Base-by-base conservation (phyloP, 257 asterid species). In the Phtheirospermum japonicum region DNA sequence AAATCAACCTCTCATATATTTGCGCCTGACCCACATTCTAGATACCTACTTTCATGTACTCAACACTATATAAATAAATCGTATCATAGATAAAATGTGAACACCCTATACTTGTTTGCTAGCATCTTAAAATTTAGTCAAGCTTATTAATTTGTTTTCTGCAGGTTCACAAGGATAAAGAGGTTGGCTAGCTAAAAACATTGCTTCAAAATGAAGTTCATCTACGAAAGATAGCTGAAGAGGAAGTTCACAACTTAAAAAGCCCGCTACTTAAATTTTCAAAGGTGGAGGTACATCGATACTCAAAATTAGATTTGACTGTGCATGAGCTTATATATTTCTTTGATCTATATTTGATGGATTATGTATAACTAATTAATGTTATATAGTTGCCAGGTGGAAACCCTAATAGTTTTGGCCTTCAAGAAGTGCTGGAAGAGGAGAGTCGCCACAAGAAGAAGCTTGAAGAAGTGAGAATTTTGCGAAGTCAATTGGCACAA, bases 391-490 rank as follows among this genome's bases (percentile, higher is more conserved):
- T 78, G 85, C 65, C 85, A 71, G 96, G 85, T 76, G 95, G 87
- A 68, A 78, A 59, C 71, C 59, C 79, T 36, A 82, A 84, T 65
- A 53, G 75, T 66, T 69, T 81, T 59, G 75, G 77, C 70, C 84
- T 93, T 72, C 92, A 82, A 66, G 81, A 77, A 76, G 66, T 80
- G 59, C 74, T 84, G 73, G 99, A 85, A 76, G 96, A 85, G 75
- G 99, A 93, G 80, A 78, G 70, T 58, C 76, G 68, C 69, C 85
- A 85, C 73, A 93, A 85, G 81, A 84, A 78, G 81, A 85, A 83
- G 69, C 88, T 93, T 67, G 99, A 93, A 82, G 97, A 90, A 81
- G 90, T 93, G 73, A 81, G 79, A 57, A 70, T 79, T 74, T 76
- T 93, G 72, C 86, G 77, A 61, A 85, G 80, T 81, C 95, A 90